These are phyloP conservation scores for Leccinum rimulosum DNA, from an alignment of 768 basidiomycete genomes.

Conservation along the genomic window DNA sequence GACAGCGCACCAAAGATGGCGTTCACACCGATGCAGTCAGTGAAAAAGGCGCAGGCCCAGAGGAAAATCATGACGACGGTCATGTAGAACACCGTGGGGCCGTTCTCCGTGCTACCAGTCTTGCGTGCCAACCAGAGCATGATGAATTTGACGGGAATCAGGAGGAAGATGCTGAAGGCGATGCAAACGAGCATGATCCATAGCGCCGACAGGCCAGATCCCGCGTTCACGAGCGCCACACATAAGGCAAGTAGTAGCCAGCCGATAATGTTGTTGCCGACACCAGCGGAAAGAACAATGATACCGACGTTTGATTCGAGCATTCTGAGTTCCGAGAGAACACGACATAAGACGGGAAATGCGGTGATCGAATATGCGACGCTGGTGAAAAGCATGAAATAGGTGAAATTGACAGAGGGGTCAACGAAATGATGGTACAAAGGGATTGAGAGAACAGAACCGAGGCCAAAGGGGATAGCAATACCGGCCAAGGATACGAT, in stretches of 20 bases:
- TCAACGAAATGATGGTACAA: conserved; percentile 55
- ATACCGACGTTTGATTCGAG: conserved; percentile 91
- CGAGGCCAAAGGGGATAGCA: conserved; percentile 83
- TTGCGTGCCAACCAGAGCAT: conserved; percentile 71
- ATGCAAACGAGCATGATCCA: conserved; percentile 81
- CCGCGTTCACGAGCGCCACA: conserved; percentile 89
- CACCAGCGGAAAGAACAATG: conserved; percentile 89
- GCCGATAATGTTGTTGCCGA: conserved; percentile 83
- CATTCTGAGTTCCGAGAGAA: conserved; percentile 87
- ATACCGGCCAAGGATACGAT: conserved; percentile 82
- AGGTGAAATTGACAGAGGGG: conserved; percentile 63
- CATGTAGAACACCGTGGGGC: conserved; percentile 89
- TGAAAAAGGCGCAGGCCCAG: conserved; percentile 89
- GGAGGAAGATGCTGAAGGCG: conserved; percentile 76
- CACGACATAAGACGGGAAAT: conserved; percentile 82
- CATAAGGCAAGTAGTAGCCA: conserved; percentile 83
- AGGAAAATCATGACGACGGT: conserved; percentile 74
- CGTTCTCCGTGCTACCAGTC: conserved; percentile 79
- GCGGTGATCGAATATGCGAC: conserved; percentile 90
- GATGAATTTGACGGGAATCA: conserved; percentile 59
- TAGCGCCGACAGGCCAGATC: conserved; percentile 76
- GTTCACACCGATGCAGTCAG: conserved; percentile 89
- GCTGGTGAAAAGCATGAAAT: conserved; percentile 94
- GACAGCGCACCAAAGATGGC: conserved; percentile 73
- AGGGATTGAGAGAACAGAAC: conserved; percentile 68